Percentiles rank a stretch among this genome's conserved stretches.
Conservation (phyloP, 2,329 filamentous ascomycete genomes). For the Septoria linicola region DNA sequence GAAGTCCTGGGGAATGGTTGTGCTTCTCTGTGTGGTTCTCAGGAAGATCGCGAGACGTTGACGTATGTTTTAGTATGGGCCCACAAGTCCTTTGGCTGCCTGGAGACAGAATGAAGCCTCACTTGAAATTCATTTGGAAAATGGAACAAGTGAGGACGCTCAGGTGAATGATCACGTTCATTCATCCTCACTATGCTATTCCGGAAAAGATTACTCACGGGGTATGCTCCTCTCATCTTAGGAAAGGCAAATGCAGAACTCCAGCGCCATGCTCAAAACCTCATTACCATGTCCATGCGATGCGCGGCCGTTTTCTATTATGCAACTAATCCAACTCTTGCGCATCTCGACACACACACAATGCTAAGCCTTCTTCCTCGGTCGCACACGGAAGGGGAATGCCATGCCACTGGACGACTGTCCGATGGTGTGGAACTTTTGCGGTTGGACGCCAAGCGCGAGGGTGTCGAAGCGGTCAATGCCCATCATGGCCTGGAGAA, state of each 20-base stretch:
- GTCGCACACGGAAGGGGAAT: constrained; percentile 5
- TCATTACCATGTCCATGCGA: neutral
- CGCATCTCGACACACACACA: neutral
- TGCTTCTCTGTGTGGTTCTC: no score
- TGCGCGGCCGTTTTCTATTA: neutral
- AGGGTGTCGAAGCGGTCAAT: constrained; percentile 30
- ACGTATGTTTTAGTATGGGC: no score
- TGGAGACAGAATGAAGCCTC: no score
- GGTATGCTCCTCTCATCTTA: neutral
- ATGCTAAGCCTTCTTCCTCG: neutral
- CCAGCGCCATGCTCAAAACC: constrained; percentile 1
- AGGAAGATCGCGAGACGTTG: no score
- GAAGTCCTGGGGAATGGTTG: no score
- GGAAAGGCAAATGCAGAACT: neutral
- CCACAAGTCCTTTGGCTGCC: no score
- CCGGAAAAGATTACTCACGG: neutral
- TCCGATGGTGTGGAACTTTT: constrained; percentile 26
- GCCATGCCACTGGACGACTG: constrained; percentile 23
- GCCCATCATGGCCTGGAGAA: constrained; percentile 27
- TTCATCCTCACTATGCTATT: no score
- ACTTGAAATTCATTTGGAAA: no score
- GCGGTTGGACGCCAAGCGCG: constrained; percentile 21
- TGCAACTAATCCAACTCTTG: neutral
- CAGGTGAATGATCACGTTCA: no score
- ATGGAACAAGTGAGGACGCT: no score